Evolutionary conservation across 2,329 filamentous ascomycete genomes (phyloP).

Genomic region (Fonsecaea pugnacius): DNA sequence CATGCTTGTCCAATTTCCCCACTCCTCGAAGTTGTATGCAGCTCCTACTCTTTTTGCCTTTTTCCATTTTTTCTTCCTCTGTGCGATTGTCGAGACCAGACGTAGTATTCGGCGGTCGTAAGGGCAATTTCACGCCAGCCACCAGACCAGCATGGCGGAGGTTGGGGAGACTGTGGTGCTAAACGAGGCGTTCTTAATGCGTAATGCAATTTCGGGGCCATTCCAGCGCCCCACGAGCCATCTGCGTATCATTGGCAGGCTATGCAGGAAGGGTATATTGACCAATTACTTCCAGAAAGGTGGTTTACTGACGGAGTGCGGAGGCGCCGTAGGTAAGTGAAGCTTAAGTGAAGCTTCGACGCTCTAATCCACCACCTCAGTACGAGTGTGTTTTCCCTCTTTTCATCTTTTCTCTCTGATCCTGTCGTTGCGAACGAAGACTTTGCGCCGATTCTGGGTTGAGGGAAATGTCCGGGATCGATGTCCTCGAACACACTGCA

Average conservation of each 20-base stretch:
- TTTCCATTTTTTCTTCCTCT: background rate
- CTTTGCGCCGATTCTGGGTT: too few relatives aligned
- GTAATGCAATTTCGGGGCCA: conserved; percentile 13
- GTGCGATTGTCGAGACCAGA: background rate
- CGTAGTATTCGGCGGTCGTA: background rate
- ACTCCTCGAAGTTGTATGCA: background rate
- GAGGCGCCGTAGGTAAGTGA: background rate
- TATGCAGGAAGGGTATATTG: background rate
- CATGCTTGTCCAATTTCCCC: background rate
- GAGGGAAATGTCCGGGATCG: background rate
- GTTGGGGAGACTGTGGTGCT: background rate
- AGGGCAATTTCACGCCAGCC: conserved; percentile 6
- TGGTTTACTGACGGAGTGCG: background rate
- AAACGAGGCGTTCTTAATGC: background rate
- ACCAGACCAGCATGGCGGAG: conserved; percentile 2
- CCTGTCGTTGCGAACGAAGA: background rate
- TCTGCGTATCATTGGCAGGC: background rate
- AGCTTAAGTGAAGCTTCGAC: background rate
- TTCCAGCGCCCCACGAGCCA: background rate
- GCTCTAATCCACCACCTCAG: background rate
- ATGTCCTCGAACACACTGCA: background rate
- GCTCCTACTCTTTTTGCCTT: background rate
- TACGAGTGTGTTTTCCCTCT: background rate
- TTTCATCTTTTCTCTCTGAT: background rate
- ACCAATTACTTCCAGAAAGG: background rate